A percentile compares a stretch with the other conserved stretches of the same genome.
phyloP scores from a whole-genome alignment of 1,284 basidiomycete genomes.

The Sporisorium exsertum region DNA sequence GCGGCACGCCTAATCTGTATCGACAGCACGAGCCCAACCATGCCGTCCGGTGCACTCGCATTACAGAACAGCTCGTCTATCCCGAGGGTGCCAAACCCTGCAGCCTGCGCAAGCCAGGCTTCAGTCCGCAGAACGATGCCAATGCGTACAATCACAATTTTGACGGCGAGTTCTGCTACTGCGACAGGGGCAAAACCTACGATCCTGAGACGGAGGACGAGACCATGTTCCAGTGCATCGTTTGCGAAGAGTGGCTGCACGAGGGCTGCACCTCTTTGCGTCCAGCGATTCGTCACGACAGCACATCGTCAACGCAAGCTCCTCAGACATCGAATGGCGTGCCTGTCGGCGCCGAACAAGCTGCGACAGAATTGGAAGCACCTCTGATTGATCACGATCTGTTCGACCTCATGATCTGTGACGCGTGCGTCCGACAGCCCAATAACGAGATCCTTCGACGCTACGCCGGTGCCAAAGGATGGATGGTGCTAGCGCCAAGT shows the following conservation, averaged over 20 bases:
- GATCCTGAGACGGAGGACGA: conserved; percentile 70
- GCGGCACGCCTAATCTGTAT: conserved; percentile 62
- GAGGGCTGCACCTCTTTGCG: conserved; percentile 65
- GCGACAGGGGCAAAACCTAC: conserved; percentile 67
- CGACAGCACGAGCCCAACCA: conserved; percentile 37
- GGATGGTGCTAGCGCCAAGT: conserved; percentile 47
- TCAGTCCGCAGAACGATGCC: conserved; percentile 58
- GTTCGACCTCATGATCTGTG: conserved; percentile 65
- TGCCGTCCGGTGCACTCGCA: conserved; percentile 6
- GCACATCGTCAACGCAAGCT: background rate
- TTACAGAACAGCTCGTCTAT: conserved; percentile 33
- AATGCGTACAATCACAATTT: conserved; percentile 69
- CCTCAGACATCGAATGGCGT: background rate
- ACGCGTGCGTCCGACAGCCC: conserved; percentile 57
- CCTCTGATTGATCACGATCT: conserved; percentile 57
- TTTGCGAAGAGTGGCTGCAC: conserved; percentile 71
- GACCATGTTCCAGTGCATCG: conserved; percentile 70
- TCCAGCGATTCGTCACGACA: conserved; percentile 1
- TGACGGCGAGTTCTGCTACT: conserved; percentile 70
- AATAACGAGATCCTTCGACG: conserved; percentile 42
- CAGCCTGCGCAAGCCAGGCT: conserved; percentile 50
- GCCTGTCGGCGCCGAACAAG: background rate
- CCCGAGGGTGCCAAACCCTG: conserved; percentile 51
- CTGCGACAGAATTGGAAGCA: conserved; percentile 19
- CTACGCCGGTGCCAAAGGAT: conserved; percentile 59